Evolutionary conservation across 2,329 filamentous ascomycete genomes (phyloP), one percentile per base, ranked within the genome.

Genomic region (Onygena corvina): DNA sequence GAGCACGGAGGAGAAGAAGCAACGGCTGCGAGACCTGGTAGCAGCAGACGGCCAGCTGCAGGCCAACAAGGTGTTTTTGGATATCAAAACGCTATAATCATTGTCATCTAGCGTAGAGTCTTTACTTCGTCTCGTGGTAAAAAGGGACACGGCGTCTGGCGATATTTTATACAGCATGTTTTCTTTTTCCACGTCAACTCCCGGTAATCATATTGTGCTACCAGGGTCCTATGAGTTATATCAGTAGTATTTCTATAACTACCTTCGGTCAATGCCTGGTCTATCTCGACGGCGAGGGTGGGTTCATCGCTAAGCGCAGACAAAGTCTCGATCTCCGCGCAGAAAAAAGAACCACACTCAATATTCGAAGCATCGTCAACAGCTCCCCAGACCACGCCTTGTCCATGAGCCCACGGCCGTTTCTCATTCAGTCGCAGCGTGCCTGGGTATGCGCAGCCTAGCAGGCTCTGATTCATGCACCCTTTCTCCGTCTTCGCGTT

Each of bases 401-500:
- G 18, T 35, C n/a, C 33, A 35, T 35, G 33, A 35, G 33, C 14
- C 33, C 18, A 35, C 33, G 33, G 8, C 8, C 33, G 2, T 35
- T 35, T 16, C 6, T 16, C 5, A 35, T 35, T 27, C 36, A 27
- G 27, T 42, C 21, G 36, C 21, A 42, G 16, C 20, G n/a, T 42
- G 7, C 31, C 45, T 52, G 62, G 58, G 59, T 52, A 67, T 66
- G 65, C 59, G 59, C 59, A 56, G 50, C 34, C 46, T 48, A 50
- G 50, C 58, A 53, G 57, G 42, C 30, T 20, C 55, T 64, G 54
- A 69, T 71, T 70, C 60, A 96, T 96, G 90, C 89, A 95, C 87
- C 87, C 89, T 64, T 95, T 96, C 75, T 96, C 90, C 56, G 75
- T 90, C 68, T 79, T 95, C 69, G 94, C 89, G 63, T 81, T 94